A percentile compares a stretch with the other conserved stretches of the same genome.
phyloP scores from a whole-genome alignment of 805 yeast genomes.

The Lipomyces kockii region DNA sequence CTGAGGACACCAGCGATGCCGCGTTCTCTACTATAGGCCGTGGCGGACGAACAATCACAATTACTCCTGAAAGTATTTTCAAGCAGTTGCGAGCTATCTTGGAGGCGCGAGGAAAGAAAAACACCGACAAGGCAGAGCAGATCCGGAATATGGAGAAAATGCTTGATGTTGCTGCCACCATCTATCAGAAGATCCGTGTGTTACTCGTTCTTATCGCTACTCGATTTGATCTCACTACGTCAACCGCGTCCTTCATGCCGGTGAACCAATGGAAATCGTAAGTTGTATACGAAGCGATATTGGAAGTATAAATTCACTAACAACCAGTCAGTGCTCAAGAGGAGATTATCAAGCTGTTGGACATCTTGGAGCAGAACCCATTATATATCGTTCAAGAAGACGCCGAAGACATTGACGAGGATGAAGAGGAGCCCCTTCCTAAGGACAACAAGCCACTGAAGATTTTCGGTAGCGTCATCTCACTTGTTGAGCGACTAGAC shows the following conservation, averaged over 20 bases:
- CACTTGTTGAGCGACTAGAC: slow-evolving; percentile 89
- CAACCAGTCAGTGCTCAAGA: slow-evolving; percentile 23
- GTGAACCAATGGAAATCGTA: slow-evolving; percentile 77
- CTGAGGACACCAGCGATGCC: slow-evolving; percentile 47
- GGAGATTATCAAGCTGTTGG: slow-evolving; percentile 67
- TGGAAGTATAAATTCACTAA: background rate
- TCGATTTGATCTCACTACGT: slow-evolving; percentile 74
- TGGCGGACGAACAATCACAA: slow-evolving; percentile 46
- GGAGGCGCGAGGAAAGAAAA: slow-evolving; percentile 95
- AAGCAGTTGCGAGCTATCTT: slow-evolving; percentile 71
- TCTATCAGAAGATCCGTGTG: slow-evolving; percentile 79
- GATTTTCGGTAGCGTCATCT: slow-evolving; percentile 81
- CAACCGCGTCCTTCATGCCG: slow-evolving; percentile 74
- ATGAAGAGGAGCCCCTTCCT: slow-evolving; percentile 48
- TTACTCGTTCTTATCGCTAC: slow-evolving; percentile 83
- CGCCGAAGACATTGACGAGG: slow-evolving; percentile 76
- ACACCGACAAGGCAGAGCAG: slow-evolving; percentile 82
- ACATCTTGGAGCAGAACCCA: slow-evolving; percentile 66
- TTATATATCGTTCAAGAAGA: slow-evolving; percentile 74
- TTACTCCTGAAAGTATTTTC: slow-evolving; percentile 61
- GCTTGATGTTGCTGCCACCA: slow-evolving; percentile 53
- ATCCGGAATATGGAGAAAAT: slow-evolving; percentile 70
- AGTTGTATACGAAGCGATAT: slow-evolving; percentile 43
- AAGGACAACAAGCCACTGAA: slow-evolving; percentile 56
- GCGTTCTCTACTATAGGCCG: slow-evolving; percentile 49